Evolutionary conservation across 257 asterid genomes (phyloP), one percentile per base, ranked within the genome.

Genomic region (Pogostemon cablin): DNA sequence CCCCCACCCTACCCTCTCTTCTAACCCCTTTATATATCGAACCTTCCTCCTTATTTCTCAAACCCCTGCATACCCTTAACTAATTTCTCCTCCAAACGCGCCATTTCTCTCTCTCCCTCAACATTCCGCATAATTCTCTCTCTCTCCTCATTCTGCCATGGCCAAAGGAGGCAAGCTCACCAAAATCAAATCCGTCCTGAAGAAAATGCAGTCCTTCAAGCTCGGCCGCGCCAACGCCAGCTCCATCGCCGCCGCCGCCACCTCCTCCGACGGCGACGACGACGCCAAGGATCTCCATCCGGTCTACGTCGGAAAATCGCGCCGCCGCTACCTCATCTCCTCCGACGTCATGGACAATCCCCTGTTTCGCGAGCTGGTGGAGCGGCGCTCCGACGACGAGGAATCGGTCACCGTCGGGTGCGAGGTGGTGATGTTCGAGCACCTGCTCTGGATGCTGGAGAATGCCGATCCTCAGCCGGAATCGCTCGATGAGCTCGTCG

Each of bases 151-250:
- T 6, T 35, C 49, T n/a, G 3, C 73, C 53, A 92, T 92, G 98
- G 88, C 98, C 15, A 92, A 81, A 72, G 97, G 88, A 61, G 90
- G 92, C 39, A 92, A 89, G 75, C 92, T 92, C 76, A 88, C 95
- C 15, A 92, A 86, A 70, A 79, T 92, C 88, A 92, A 88, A 52
- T 92, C 96, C 41, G 96, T 92, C 34, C 82, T 92, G 0, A 92
- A 88, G 78, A 92, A 85, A 83, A 90, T 92, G 98, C 97, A 92
- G 74, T 92, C 98, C 10, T 92, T 90, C 95, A 92, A 90, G 79
- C 83, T 90, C 64, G 82, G 89, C 62, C 91, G 93, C 39, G 53
- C 72, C 15, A 64, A 57, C 71, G 38, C 65, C 50, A 78, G 80
- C 78, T 68, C 95, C 40, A 79, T 79, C 79, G 81, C 82, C 69